A percentile compares a stretch with the other conserved stretches of the same genome.
Conservation (phyloP, 2,329 filamentous ascomycete genomes). For the Falciphora oryzae region DNA sequence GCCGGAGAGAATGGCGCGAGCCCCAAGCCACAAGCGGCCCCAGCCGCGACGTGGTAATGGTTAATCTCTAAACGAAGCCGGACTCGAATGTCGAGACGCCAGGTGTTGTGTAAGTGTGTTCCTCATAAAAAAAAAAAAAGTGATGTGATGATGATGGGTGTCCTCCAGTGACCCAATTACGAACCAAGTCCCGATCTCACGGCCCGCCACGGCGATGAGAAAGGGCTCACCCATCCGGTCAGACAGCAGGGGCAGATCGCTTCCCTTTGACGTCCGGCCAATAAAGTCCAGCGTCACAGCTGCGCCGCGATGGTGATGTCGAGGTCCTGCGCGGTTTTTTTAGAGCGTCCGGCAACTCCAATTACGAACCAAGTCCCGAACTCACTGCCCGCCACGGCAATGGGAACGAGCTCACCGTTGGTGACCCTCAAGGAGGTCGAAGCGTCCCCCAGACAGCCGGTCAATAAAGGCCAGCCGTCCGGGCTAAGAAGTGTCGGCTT, state of each 20-base stretch:
- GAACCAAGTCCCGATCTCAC: background rate
- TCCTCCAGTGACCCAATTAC: background rate
- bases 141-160: background rate
- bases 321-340: background rate
- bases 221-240: background rate
- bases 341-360: background rate
- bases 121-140: too few relatives aligned
- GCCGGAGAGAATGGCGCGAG: background rate
- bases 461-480: too few relatives aligned
- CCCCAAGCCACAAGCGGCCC: too few relatives aligned
- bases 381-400: background rate
- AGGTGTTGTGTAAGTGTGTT: background rate
- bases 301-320: too few relatives aligned
- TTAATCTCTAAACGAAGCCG: background rate
- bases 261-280: too few relatives aligned
- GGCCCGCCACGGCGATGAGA: background rate
- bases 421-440: background rate
- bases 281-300: too few relatives aligned
- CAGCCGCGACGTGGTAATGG: too few relatives aligned
- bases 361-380: background rate
- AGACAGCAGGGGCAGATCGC: too few relatives aligned
- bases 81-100: background rate
- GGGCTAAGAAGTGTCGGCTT: too few relatives aligned
- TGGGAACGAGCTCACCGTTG: background rate
- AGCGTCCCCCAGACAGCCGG: too few relatives aligned